phyloP scores from a whole-genome alignment of 768 basidiomycete genomes.

The Mycena olivaceomarginata region DNA sequence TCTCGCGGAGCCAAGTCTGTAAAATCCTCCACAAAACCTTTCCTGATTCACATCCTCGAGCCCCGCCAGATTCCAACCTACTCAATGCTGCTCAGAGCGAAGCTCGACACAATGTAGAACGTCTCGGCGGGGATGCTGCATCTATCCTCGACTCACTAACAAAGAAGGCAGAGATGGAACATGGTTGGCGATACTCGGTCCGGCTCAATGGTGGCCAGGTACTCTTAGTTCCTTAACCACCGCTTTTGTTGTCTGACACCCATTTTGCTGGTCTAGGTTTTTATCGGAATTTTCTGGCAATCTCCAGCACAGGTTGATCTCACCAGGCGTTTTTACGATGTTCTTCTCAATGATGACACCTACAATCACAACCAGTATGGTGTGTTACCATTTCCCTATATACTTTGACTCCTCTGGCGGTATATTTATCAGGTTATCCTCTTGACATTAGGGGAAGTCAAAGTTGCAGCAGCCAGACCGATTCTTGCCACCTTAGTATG shows the following conservation, averaged over 20 bases:
- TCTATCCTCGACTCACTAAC: neutral
- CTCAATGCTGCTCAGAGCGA: slow-evolving; percentile 22
- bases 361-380: too few species aligned
- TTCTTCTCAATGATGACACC: too few species aligned
- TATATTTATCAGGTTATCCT: slow-evolving; percentile 4
- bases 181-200: neutral
- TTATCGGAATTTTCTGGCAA: too few species aligned
- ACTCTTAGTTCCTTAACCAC: neutral
- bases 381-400: too few species aligned
- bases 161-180: neutral
- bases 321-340: too few species aligned
- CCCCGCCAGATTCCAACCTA: slow-evolving; percentile 30
- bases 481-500: too few species aligned
- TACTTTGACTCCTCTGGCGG: neutral
- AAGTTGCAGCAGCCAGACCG: too few species aligned
- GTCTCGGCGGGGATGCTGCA: slow-evolving; percentile 15
- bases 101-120: neutral
- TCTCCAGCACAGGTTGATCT: too few species aligned
- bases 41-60: slow-evolving; percentile 30
- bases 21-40: slow-evolving; percentile 33
- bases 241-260: too few species aligned
- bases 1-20: slow-evolving; percentile 43
- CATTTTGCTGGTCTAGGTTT: too few species aligned
- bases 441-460: slow-evolving; percentile 9
- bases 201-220: slow-evolving; percentile 31